Percentiles rank a stretch among this genome's conserved stretches.
These are phyloP conservation scores for Populus alba DNA, from an alignment of 345 rosid genomes.

Conservation along the genomic window DNA sequence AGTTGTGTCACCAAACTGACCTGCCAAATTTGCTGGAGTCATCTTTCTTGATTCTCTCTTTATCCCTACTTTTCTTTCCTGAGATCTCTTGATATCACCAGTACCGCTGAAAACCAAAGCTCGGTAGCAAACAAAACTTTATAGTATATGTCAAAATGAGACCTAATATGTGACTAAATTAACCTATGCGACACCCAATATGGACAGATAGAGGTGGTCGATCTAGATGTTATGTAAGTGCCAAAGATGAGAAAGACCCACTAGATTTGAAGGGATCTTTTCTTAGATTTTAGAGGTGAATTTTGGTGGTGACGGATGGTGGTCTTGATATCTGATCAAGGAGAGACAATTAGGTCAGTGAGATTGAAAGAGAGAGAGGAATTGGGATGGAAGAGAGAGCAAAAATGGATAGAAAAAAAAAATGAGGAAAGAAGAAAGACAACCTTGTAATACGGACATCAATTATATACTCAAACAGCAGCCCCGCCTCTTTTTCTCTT, in stretches of 20 bases:
- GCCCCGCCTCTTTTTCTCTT: constrained; percentile 14
- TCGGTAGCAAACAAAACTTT: constrained; percentile 7
- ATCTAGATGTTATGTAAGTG: not conserved
- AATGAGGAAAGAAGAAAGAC: not conserved
- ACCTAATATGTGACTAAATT: not conserved
- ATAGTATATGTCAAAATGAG: not conserved
- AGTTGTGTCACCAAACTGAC: constrained; percentile 86
- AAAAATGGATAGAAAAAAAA: constrained; percentile 14
- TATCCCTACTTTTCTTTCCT: not conserved
- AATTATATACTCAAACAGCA: constrained; percentile 39
- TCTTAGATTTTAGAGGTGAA: not conserved
- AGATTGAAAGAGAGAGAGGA: constrained; percentile 12
- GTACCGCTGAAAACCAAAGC: not conserved
- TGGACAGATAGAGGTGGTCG: not conserved
- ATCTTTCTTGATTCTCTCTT: constrained; percentile 21
- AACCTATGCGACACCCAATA: too few species aligned
- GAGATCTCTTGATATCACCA: not conserved
- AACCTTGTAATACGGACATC: constrained; percentile 37
- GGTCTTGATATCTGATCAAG: not conserved
- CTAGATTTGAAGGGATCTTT: constrained; percentile 1
- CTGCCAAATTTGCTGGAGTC: constrained; percentile 46
- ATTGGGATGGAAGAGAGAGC: constrained; percentile 47
- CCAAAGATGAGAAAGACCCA: not conserved
- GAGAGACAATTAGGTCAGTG: constrained; percentile 41
- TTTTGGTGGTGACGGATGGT: constrained; percentile 2